phyloP scores from a whole-genome alignment of 139 green algal species.

The Chlorella sp. region DNA sequence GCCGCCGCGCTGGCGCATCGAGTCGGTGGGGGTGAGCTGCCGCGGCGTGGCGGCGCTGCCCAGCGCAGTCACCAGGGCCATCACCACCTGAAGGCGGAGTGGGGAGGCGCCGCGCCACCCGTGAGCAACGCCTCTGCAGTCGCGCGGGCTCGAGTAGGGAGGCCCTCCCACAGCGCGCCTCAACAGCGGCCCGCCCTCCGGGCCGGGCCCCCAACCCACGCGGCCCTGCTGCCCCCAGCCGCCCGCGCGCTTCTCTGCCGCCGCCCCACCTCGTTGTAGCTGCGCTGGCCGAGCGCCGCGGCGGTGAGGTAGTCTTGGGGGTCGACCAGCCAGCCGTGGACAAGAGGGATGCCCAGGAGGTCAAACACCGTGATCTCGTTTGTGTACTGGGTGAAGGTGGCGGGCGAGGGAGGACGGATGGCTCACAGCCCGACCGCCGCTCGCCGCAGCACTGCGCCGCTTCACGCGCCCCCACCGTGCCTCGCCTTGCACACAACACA shows the following conservation, averaged over 20 bases:
- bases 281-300: conserved; percentile 38
- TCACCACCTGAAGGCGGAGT: conserved; percentile 53
- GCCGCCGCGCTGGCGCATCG: not conserved
- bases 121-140: too few species aligned
- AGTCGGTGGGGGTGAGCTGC: conserved; percentile 10
- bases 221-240: too few species aligned
- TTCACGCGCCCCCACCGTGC: not conserved
- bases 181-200: too few species aligned
- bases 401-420: conserved; percentile 5
- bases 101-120: too few species aligned
- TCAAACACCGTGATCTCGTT: conserved; percentile 92
- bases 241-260: too few species aligned
- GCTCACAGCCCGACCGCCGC: not conserved
- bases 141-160: too few species aligned
- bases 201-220: too few species aligned
- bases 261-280: conserved; percentile 90
- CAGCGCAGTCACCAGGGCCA: conserved; percentile 54
- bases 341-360: conserved; percentile 88
- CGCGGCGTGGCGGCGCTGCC: conserved; percentile 23
- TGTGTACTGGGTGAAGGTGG: conserved; percentile 69
- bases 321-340: conserved; percentile 96
- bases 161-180: too few species aligned
- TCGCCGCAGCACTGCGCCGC: not conserved
- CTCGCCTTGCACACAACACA: too few species aligned
- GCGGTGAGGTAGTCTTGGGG: conserved; percentile 40